Percentiles rank a stretch among this genome's conserved stretches.
Evolutionary conservation across 2,329 filamentous ascomycete genomes (phyloP).

Genomic region (Bipolaris cookei): DNA sequence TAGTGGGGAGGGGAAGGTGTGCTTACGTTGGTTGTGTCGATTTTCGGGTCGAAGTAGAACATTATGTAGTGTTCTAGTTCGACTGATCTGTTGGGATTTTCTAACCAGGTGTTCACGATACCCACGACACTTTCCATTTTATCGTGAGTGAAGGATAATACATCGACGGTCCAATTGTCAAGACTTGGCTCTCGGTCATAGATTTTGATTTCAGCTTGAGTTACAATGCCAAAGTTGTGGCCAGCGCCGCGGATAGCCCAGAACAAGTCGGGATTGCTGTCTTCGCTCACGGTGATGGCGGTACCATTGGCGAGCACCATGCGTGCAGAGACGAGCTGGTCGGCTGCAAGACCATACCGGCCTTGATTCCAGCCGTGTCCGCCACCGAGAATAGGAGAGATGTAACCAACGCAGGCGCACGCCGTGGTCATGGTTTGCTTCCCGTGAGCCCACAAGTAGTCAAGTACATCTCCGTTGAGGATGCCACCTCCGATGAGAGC

Average conservation of each 20-base stretch:
- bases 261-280: conserved; percentile 49
- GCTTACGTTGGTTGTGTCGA: conserved; percentile 24
- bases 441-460: conserved; percentile 33
- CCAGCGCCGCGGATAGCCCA: conserved; percentile 47
- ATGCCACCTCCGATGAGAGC: conserved; percentile 38
- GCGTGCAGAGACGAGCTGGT: conserved; percentile 32
- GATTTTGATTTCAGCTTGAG: conserved; percentile 25
- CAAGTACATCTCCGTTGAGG: conserved; percentile 32
- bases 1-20: not conserved
- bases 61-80: conserved; percentile 25
- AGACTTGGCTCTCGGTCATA: conserved; percentile 20
- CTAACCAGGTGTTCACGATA: conserved; percentile 25
- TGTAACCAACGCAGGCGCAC: conserved; percentile 55
- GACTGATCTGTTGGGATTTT: conserved; percentile 5
- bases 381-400: conserved; percentile 63
- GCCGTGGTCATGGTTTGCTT: conserved; percentile 32
- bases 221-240: conserved; percentile 45
- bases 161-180: conserved; percentile 20
- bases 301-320: conserved; percentile 51
- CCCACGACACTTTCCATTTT: conserved; percentile 24
- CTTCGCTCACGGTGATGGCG: conserved; percentile 38
- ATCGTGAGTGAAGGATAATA: conserved; percentile 26
- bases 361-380: conserved; percentile 64
- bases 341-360: conserved; percentile 46
- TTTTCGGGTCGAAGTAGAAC: conserved; percentile 18